phyloP scores from a whole-genome alignment of 2,329 filamentous ascomycete genomes.

The Penicillium aurantiogriseum region DNA sequence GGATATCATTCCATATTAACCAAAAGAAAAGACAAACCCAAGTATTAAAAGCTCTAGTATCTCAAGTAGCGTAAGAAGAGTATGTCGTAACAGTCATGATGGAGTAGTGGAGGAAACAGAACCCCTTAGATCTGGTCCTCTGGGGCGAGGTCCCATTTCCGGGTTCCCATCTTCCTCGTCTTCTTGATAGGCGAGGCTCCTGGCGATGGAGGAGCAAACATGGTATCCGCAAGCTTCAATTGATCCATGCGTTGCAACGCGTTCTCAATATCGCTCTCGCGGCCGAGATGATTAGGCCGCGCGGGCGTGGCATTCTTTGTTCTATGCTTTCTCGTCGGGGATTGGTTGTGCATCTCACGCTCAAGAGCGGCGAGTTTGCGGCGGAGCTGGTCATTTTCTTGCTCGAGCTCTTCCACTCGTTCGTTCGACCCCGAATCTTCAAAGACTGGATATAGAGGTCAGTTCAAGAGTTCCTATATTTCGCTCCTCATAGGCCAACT shows the following conservation, averaged over 20 bases:
- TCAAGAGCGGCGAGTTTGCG: conserved; percentile 64
- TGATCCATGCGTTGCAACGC: conserved; percentile 41
- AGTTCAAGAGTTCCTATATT: background rate
- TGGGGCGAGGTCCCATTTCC: conserved; percentile 49
- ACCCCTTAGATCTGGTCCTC: conserved; percentile 37
- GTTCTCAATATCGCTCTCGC: conserved; percentile 43
- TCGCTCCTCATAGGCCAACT: conserved; percentile 11
- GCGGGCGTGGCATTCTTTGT: conserved; percentile 31
- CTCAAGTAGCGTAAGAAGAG: conserved; percentile 1
- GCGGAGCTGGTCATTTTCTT: conserved; percentile 69
- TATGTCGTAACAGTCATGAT: conserved; percentile 22
- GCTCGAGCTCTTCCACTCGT: conserved; percentile 62
- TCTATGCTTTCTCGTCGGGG: conserved; percentile 58
- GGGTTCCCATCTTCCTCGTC: conserved; percentile 45
- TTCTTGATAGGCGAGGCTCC: conserved; percentile 39
- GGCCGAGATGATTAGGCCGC: conserved; percentile 31
- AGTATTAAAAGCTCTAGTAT: conserved; percentile 4
- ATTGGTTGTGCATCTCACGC: conserved; percentile 63
- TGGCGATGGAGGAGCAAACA: conserved; percentile 29
- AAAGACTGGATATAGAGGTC: conserved; percentile 38
- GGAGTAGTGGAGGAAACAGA: background rate
- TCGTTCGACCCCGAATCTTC: conserved; percentile 56
- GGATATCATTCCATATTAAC: conserved; percentile 19
- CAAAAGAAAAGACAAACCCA: background rate
- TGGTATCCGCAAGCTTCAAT: conserved; percentile 38